A percentile compares a stretch with the other conserved stretches of the same genome.
Evolutionary conservation across 2,329 filamentous ascomycete species (phyloP).

Genomic region (Nigrospora sphaerica): DNA sequence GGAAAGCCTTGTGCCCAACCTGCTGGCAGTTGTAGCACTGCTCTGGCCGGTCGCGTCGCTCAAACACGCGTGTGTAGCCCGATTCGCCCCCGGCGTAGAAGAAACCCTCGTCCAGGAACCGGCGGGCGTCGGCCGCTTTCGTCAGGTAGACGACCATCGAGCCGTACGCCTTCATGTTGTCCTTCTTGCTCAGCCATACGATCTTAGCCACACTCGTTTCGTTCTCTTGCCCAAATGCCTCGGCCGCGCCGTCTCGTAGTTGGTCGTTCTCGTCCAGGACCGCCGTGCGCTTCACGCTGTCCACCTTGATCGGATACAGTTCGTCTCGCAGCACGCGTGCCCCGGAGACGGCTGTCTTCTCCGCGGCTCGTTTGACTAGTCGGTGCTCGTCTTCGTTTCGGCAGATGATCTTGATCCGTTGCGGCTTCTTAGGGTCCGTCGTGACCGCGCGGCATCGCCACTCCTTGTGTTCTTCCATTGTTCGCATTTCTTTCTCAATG

Average conservation of each 20-base stretch:
- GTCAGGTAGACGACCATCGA: conserved; percentile 16
- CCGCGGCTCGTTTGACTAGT: background rate
- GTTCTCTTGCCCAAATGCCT: too few relatives aligned
- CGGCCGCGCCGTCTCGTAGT: too few relatives aligned
- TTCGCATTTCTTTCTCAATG: too few relatives aligned
- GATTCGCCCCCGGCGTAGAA: background rate
- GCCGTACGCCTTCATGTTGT: conserved; percentile 13
- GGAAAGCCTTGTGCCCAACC: too few relatives aligned
- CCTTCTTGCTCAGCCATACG: conserved; percentile 15
- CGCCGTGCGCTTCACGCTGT: background rate
- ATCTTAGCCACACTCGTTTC: conserved; percentile 14
- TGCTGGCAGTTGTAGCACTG: background rate
- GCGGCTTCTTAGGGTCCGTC: too few relatives aligned
- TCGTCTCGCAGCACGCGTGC: conserved; percentile 12
- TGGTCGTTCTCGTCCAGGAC: too few relatives aligned
- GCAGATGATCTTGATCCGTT: too few relatives aligned
- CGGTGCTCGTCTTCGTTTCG: background rate
- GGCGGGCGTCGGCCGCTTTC: conserved; percentile 12
- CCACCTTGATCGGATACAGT: conserved; percentile 7
- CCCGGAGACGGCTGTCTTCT: conserved; percentile 2
- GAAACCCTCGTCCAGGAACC: too few relatives aligned
- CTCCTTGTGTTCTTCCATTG: too few relatives aligned
- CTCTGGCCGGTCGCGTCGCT: background rate
- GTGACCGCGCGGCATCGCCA: too few relatives aligned
- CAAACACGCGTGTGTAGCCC: background rate